Evolutionary conservation across 805 yeast genomes (phyloP), one percentile per base, ranked within the genome.

Genomic region (Candida peoriensis): DNA sequence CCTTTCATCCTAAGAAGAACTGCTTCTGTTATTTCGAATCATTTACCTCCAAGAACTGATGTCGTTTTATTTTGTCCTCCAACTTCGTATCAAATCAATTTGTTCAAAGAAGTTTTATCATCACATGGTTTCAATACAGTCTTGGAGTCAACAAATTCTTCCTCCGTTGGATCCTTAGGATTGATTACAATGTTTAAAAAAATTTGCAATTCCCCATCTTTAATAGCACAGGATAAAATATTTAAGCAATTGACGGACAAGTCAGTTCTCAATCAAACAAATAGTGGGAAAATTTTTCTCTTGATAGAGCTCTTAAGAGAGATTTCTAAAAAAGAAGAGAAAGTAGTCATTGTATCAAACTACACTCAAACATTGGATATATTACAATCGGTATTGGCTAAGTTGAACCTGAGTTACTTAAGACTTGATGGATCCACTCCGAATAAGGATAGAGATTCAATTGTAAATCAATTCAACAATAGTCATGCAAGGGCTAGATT

Each of bases 371-470:
- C 96, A 0, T 65, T 90, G 22, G 95, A 90, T 52, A 57, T 93
- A 5, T 59, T 89, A 13, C 87, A 86, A 50, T 56, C 60, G 5
- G 46, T 81, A 4, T 50, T 88, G 28, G 57, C 56, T 6, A 67
- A 73, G 10, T 50, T 72, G 19, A 68, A 72, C 29, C 47, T 79
- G 42, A 51, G 72, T 1, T 81, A 67, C 50, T 56, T 68, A 6
- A 64, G 97, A 28, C 58, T 93, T 6, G 98, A 93, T 60, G 98
- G 98, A 0, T 67, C 84, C 1, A 86, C 95, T 0, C 82, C 87
- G 1, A 69, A 76, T 20, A 75, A 72, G 24, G 64, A 69, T 30
- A 63, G 98, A 24, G 82, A 78, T 38, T 56, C 66, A 4, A 61
- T 84, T 13, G 95, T 93, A 1, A 70, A 70, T 12, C 60, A 70